phyloP scores from a whole-genome alignment of 2,329 filamentous ascomycete species.

The Emmonsiellopsis sp. region DNA sequence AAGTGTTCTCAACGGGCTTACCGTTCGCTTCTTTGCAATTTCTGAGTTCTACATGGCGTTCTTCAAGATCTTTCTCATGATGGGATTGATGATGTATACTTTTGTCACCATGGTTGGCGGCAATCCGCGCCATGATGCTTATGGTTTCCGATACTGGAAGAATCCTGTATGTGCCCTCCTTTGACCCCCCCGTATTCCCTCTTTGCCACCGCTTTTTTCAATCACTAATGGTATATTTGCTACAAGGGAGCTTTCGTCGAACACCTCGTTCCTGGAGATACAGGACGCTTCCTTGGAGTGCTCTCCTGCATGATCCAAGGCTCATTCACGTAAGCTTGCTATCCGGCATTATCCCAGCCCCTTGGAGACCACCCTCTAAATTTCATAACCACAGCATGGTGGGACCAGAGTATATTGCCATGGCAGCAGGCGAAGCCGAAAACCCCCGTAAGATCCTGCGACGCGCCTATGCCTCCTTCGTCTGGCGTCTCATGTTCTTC shows the following conservation, averaged over 20 bases:
- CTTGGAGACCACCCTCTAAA: not conserved
- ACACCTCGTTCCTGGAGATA: conserved; percentile 49
- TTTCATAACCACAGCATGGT: conserved; percentile 32
- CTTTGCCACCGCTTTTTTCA: not conserved
- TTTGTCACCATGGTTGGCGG: conserved; percentile 73
- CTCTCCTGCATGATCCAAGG: conserved; percentile 64
- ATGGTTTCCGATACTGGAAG: conserved; percentile 59
- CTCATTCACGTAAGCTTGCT: conserved; percentile 41
- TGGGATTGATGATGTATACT: conserved; percentile 37
- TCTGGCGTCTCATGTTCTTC: conserved; percentile 65
- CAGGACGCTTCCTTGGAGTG: conserved; percentile 45
- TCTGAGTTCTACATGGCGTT: conserved; percentile 39
- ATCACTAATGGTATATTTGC: not conserved
- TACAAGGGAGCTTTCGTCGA: conserved; percentile 50
- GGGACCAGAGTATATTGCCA: conserved; percentile 54
- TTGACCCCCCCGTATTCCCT: not conserved
- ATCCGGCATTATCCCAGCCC: not conserved
- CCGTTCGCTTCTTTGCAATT: conserved; percentile 36
- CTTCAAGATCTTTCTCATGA: conserved; percentile 29
- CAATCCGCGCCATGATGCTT: conserved; percentile 58
- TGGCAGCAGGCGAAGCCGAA: conserved; percentile 56
- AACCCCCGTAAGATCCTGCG: conserved; percentile 60
- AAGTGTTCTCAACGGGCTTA: conserved; percentile 30
- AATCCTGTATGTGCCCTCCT: conserved; percentile 36
- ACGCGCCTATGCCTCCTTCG: conserved; percentile 62